Evolutionary conservation across 495 filamentous ascomycete genomes (phyloP), one percentile per base, ranked within the genome.

Genomic region (Penicillium mononematosum): DNA sequence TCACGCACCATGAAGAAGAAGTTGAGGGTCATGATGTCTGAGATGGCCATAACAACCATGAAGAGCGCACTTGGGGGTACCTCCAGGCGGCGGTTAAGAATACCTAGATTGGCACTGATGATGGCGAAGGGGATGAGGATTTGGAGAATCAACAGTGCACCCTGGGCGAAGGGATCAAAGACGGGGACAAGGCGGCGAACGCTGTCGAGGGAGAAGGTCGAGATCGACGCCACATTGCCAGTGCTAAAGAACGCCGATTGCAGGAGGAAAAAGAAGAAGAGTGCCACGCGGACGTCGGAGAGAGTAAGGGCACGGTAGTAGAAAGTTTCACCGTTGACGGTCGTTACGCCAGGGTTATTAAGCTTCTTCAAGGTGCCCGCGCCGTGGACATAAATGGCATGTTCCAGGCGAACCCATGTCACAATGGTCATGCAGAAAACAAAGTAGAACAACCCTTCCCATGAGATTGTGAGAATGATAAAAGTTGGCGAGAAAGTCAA

Each of bases 1-100:
- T 99, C 95, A 53, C 85, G 86, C 7, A 99, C 95, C 68, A 96
- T 87, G 82, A 88, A 99, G 72, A 99, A 99, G 79, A 99, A 99
- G 70, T 94, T 91, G 53, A 99, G 78, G 5, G 95, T 98, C 64
- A 98, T 78, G 45, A 96, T 84, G 70, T 99, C 95, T 49, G 89
- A 89, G 46, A 96, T 83, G 16, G 90, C 87, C 86, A 96, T 96
- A 43, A 95, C 91, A 1, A 96, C 72, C 90, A 96, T 96, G 75
- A 97, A 96, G 22, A 99, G 77, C 17, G 90, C 91, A 46, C 80
- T 83, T 22, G 88, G 89, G 5, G 90, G 88, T 0, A 98, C 86
- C 36, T 90, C 88, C 3, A 98, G 76, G 5, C 87, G 75, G 50
- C 85, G 84, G 71, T 96, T 98, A n/a, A 99, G 82, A 41, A 98